These are phyloP conservation scores for Fraxinus platypoda DNA, from an alignment of 305 asterid species.

Conservation along the genomic window DNA sequence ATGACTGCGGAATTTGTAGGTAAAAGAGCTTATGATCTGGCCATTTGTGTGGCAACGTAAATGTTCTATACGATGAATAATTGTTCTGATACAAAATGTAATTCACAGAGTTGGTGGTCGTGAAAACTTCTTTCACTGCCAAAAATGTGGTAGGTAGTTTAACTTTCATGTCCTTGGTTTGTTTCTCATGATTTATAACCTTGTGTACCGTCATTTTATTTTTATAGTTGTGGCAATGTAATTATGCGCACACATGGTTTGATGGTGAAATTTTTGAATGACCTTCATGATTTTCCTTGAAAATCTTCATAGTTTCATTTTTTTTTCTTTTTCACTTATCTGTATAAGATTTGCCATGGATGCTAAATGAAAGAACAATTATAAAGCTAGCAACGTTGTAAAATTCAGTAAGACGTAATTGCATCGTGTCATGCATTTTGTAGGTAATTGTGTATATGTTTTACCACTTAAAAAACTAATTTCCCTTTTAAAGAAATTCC, in stretches of 20 bases:
- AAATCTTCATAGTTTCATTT: not conserved
- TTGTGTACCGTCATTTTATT: slow-evolving; percentile 2
- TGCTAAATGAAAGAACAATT: not conserved
- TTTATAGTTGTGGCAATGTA: not conserved
- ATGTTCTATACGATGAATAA: not conserved
- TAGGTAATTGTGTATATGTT: not conserved
- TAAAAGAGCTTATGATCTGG: slow-evolving; percentile 29
- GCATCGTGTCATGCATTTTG: not conserved
- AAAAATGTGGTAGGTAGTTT: slow-evolving; percentile 71
- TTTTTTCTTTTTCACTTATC: not conserved
- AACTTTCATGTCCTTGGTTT: not conserved
- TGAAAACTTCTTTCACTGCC: slow-evolving; percentile 82
- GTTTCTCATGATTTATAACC: slow-evolving; percentile 14
- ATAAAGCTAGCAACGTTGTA: not conserved
- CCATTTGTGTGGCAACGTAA: not conserved
- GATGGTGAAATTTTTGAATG: not conserved
- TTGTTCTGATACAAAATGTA: slow-evolving; percentile 24
- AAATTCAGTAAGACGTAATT: not conserved
- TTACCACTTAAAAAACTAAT: not conserved
- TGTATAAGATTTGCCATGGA: not conserved
- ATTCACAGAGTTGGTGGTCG: slow-evolving; percentile 84
- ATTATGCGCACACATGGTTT: not conserved
- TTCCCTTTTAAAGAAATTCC: not conserved
- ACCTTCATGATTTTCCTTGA: slow-evolving; percentile 5
- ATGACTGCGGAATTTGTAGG: slow-evolving; percentile 97